These are phyloP conservation scores for Daldinia eschscholtzii DNA, from an alignment of 2,329 filamentous ascomycete genomes.

Conservation along the genomic window DNA sequence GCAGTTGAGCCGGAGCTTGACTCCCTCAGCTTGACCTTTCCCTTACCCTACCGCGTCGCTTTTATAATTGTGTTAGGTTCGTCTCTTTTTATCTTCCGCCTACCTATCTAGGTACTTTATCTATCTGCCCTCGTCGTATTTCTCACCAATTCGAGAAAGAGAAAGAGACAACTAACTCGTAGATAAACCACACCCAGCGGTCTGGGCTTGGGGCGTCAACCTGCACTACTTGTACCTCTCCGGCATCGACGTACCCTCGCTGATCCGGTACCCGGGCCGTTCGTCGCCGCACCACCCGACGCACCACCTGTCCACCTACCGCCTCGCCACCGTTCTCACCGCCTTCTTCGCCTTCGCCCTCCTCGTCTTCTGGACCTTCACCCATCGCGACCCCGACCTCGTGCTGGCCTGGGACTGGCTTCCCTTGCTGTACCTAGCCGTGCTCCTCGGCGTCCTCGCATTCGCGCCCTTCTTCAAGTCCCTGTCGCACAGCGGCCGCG, in stretches of 20 bases:
- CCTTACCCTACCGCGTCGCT: constrained; percentile 89
- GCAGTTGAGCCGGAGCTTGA: constrained; percentile 80
- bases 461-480: constrained; percentile 72
- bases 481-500: constrained; percentile 76
- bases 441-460: constrained; percentile 79
- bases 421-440: constrained; percentile 83
- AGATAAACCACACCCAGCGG: constrained; percentile 66
- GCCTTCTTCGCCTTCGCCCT: constrained; percentile 78
- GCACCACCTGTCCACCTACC: constrained; percentile 87
- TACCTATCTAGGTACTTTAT: too few relatives aligned
- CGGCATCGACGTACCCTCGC: constrained; percentile 86
- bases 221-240: constrained; percentile 84
- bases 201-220: constrained; percentile 96
- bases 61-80: constrained; percentile 86
- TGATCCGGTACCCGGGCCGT: constrained; percentile 88
- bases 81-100: constrained; percentile 11
- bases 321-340: constrained; percentile 82
- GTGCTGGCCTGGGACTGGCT: constrained; percentile 86
- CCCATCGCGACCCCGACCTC: constrained; percentile 74
- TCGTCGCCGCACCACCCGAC: constrained; percentile 76
- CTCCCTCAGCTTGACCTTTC: constrained; percentile 87
- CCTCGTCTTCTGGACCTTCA: constrained; percentile 85
- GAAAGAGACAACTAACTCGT: constrained; percentile 23
- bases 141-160: constrained; percentile 3
- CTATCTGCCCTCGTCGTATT: not conserved